phyloP scores from a whole-genome alignment of 164 flowering plant genomes.

The Umbellularia californica region DNA sequence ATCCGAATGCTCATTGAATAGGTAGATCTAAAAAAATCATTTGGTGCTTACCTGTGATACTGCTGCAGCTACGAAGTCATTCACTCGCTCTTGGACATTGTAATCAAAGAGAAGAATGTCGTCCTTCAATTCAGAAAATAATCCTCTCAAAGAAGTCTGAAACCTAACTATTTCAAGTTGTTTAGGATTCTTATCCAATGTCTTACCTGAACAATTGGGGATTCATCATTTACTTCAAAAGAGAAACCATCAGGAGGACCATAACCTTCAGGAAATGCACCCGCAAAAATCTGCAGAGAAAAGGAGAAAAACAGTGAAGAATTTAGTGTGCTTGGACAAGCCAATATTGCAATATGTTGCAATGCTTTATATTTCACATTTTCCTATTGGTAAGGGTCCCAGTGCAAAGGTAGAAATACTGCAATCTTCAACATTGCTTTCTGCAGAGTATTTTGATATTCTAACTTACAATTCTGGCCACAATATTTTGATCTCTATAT shows the following conservation, averaged over 20 bases:
- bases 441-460: too few relatives aligned
- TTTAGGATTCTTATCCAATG: neutral
- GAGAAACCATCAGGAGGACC: conserved; percentile 57
- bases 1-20: neutral
- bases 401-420: too few relatives aligned
- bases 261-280: conserved; percentile 52
- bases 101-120: conserved; percentile 75
- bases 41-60: conserved; percentile 53
- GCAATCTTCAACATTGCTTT: too few relatives aligned
- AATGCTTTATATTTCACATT: too few relatives aligned
- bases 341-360: too few relatives aligned
- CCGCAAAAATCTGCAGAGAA: conserved; percentile 50
- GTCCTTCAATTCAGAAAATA: conserved; percentile 23
- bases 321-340: neutral
- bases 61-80: conserved; percentile 89
- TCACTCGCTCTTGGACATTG: conserved; percentile 85
- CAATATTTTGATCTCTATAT: too few relatives aligned
- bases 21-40: neutral
- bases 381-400: too few relatives aligned
- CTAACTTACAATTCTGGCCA: too few relatives aligned
- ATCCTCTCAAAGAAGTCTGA: neutral
- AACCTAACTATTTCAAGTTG: neutral
- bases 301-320: neutral
- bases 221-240: conserved; percentile 54
- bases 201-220: conserved; percentile 58